Conservation (phyloP, 495 filamentous ascomycete genomes). For the Aspergillus sclerotioniger region DNA sequence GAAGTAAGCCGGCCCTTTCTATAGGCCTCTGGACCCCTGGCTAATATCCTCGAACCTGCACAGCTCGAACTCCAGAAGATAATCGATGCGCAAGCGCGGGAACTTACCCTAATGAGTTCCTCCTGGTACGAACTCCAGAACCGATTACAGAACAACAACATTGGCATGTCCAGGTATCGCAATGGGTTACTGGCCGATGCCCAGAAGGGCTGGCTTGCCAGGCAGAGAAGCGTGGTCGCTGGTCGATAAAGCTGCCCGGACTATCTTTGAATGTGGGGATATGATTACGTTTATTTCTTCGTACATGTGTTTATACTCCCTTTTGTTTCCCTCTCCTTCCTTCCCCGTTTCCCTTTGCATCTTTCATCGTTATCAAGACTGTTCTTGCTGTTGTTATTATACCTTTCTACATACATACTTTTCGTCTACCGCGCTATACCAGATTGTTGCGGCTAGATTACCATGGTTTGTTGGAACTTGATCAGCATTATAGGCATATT, state of each 20-base stretch:
- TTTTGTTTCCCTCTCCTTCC: neutral
- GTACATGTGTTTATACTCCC: neutral
- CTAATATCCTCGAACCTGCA: constrained; percentile 21
- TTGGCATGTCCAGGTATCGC: constrained; percentile 54
- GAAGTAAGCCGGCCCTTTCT: constrained; percentile 35
- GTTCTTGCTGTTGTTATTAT: neutral
- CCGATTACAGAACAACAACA: constrained; percentile 84
- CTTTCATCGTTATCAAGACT: neutral
- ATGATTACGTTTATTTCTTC: constrained; percentile 3
- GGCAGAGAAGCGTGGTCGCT: constrained; percentile 73
- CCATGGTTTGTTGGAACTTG: neutral
- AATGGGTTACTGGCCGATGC: constrained; percentile 64
- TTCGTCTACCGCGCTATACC: neutral
- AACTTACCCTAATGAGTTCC: constrained; percentile 79
- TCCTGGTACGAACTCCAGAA: constrained; percentile 90
- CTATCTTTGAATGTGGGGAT: constrained; percentile 8
- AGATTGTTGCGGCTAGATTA: constrained; percentile 3
- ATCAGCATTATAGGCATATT: neutral
- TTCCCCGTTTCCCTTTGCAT: neutral
- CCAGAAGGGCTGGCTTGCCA: constrained; percentile 86
- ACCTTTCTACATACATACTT: constrained; percentile 1
- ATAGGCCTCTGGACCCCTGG: constrained; percentile 6
- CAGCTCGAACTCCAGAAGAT: constrained; percentile 60
- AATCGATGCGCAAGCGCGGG: constrained; percentile 68
- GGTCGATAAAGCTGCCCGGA: constrained; percentile 27